Evolutionary conservation across 1,284 basidiomycete species (phyloP).

Genomic region (Cerrena zonata): DNA sequence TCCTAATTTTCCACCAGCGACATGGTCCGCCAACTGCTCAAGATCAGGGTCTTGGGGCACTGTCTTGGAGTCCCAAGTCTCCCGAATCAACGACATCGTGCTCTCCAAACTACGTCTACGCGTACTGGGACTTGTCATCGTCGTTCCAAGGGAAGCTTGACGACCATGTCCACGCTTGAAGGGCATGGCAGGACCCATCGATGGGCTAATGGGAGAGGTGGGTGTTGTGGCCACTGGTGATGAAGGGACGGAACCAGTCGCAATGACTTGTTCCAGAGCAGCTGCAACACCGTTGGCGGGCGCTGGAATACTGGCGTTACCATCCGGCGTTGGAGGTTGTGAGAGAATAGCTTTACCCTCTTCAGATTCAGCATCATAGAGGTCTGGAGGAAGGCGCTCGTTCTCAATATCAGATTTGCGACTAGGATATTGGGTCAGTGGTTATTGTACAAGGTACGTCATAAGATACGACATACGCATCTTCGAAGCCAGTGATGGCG

Average conservation of each 20-base stretch:
- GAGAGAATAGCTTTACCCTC: slow-evolving; percentile 64
- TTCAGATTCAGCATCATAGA: slow-evolving; percentile 82
- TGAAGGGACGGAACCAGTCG: slow-evolving; percentile 22
- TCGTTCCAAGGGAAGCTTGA: slow-evolving; percentile 90
- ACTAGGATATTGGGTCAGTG: slow-evolving; percentile 33
- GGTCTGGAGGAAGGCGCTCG: slow-evolving; percentile 90
- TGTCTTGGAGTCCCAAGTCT: slow-evolving; percentile 58
- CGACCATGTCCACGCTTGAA: slow-evolving; percentile 80
- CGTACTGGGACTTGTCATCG: slow-evolving; percentile 91
- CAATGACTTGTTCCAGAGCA: slow-evolving; percentile 45
- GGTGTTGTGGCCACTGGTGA: slow-evolving; percentile 25
- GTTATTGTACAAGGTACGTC: background rate
- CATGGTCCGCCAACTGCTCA: slow-evolving; percentile 30
- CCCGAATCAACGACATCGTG: slow-evolving; percentile 92
- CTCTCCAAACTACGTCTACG: slow-evolving; percentile 89
- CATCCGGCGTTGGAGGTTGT: slow-evolving; percentile 45
- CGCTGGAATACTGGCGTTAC: slow-evolving; percentile 39
- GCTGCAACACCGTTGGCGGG: slow-evolving; percentile 50
- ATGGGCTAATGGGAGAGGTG: slow-evolving; percentile 30
- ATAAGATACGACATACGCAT: slow-evolving; percentile 66
- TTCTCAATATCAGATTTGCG: slow-evolving; percentile 99
- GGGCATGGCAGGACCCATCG: slow-evolving; percentile 29
- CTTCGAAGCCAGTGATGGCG: slow-evolving; percentile 88
- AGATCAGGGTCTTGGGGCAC: slow-evolving; percentile 27
- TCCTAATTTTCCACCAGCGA: slow-evolving; percentile 13